phyloP scores from a whole-genome alignment of 331 rosid species.

The Prunus yedoensis region DNA sequence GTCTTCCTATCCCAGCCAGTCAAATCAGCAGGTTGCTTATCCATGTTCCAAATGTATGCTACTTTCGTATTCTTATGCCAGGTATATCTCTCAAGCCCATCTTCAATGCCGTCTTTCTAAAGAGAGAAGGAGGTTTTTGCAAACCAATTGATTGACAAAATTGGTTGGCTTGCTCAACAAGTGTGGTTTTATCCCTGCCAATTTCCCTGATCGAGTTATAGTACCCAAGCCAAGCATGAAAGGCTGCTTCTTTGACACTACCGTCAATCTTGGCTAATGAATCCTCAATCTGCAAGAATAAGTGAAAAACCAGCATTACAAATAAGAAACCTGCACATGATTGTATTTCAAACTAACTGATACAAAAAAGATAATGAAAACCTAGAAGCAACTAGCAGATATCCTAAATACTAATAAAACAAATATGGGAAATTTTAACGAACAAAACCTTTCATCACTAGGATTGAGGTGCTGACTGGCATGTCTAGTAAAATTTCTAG shows the following conservation, averaged over 20 bases:
- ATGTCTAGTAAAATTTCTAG: background rate
- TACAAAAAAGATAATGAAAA: background rate
- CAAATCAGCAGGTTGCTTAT: slow-evolving; percentile 3
- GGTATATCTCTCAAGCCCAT: slow-evolving; percentile 95
- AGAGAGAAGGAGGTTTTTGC: slow-evolving; percentile 77
- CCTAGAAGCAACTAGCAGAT: background rate
- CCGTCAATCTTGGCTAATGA: slow-evolving; percentile 70
- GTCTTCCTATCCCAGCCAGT: background rate
- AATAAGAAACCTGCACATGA: background rate
- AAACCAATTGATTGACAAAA: slow-evolving; percentile 83
- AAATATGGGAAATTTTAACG: background rate
- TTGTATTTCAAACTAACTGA: background rate
- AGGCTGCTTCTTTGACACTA: slow-evolving; percentile 82
- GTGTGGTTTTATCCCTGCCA: slow-evolving; percentile 78
- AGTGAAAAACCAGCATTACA: slow-evolving; percentile 8
- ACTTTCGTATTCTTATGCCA: slow-evolving; percentile 72
- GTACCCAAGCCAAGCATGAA: slow-evolving; percentile 94
- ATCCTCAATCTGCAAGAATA: slow-evolving; percentile 59
- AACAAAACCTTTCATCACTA: background rate
- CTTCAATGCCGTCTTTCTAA: slow-evolving; percentile 74
- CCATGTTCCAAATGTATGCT: slow-evolving; percentile 17
- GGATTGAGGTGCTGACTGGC: background rate
- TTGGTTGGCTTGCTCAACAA: slow-evolving; percentile 64
- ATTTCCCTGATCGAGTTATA: slow-evolving; percentile 83
- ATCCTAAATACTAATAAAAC: background rate